These are phyloP conservation scores for Solanum sejunctum DNA, from an alignment of 257 asterid species.

Conservation along the genomic window DNA sequence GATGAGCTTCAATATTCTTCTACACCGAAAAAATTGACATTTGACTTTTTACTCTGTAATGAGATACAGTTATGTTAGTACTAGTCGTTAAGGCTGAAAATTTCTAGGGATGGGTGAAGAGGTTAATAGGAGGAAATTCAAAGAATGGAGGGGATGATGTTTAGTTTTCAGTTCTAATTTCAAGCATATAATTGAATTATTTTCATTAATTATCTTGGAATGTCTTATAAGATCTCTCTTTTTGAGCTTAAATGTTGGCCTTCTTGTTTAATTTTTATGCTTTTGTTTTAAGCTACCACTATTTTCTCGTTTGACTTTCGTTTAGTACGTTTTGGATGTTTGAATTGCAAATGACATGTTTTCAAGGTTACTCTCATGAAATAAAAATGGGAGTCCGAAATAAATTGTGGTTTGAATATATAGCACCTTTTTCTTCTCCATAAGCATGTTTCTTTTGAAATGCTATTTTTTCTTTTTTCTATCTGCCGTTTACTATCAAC, in stretches of 20 bases:
- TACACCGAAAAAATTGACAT: background rate
- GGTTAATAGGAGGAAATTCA: background rate
- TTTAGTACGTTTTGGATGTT: background rate
- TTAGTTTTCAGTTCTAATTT: constrained; percentile 14
- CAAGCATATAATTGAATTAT: constrained; percentile 10
- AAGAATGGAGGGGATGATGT: constrained; percentile 10
- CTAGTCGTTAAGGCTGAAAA: background rate
- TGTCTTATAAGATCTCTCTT: background rate
- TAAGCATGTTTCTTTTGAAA: constrained; percentile 8
- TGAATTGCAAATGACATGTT: background rate
- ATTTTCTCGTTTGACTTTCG: background rate
- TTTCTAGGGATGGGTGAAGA: background rate
- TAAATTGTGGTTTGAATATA: background rate
- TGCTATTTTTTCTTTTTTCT: background rate
- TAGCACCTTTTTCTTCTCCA: background rate
- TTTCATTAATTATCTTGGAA: background rate
- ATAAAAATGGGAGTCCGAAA: background rate
- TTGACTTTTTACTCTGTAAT: background rate
- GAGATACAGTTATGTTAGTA: background rate
- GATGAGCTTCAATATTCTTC: constrained; percentile 5
- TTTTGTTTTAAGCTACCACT: no score
- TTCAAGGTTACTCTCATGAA: background rate
- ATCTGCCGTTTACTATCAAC: background rate
- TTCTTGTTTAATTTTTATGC: background rate
- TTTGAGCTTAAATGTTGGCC: background rate